Conservation (phyloP, 2,329 filamentous ascomycete genomes). For the Pseudogymnoascus pannorum region DNA sequence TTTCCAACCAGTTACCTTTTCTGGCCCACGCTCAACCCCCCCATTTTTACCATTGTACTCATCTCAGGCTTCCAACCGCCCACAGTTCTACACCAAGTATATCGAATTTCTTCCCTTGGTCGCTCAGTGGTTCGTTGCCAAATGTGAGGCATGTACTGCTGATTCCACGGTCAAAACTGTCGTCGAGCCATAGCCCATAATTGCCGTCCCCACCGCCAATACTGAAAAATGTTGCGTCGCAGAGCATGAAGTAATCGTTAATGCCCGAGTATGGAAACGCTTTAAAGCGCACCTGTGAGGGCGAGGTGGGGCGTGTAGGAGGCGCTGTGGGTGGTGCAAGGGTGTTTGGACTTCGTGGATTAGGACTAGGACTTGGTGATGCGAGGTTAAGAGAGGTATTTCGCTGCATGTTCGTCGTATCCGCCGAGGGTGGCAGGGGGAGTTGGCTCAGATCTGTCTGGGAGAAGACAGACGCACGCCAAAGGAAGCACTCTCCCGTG, state of each 20-base stretch:
- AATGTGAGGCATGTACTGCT: slow-evolving; percentile 84
- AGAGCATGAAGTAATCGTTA: slow-evolving; percentile 96
- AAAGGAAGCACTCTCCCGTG: slow-evolving; percentile 92
- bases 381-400: slow-evolving; percentile 39
- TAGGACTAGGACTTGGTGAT: slow-evolving; percentile 14
- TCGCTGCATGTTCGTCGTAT: slow-evolving; percentile 54
- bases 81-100: slow-evolving; percentile 88
- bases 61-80: slow-evolving; percentile 29
- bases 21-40: neutral
- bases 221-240: slow-evolving; percentile 76
- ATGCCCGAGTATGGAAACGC: slow-evolving; percentile 93
- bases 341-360: slow-evolving; percentile 30
- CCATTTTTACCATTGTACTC: neutral
- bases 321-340: slow-evolving; percentile 22
- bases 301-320: slow-evolving; percentile 40
- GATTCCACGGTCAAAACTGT: slow-evolving; percentile 74
- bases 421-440: slow-evolving; percentile 62
- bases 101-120: slow-evolving; percentile 87
- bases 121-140: slow-evolving; percentile 87
- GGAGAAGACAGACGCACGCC: slow-evolving; percentile 64
- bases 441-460: slow-evolving; percentile 46
- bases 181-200: slow-evolving; percentile 90
- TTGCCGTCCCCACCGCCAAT: slow-evolving; percentile 83
- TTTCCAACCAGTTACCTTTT: slow-evolving; percentile 1
- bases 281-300: slow-evolving; percentile 84